phyloP scores from a whole-genome alignment of 208 protist species.

The Trypanosoma lewisi region DNA sequence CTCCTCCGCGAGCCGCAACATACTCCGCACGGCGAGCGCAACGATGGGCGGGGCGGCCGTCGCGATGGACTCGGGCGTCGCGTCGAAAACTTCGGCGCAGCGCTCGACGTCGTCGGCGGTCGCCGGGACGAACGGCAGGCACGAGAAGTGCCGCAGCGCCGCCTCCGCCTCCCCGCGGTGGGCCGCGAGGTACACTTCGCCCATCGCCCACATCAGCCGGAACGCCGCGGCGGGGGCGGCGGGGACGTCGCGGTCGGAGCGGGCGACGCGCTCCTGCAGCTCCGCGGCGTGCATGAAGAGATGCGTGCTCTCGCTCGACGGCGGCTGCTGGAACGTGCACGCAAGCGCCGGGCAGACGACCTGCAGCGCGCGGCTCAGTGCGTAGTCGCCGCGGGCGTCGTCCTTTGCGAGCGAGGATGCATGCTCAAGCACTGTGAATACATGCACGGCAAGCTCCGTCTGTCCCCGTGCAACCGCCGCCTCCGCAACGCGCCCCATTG shows the following conservation, averaged over 20 bases:
- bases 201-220: slow-evolving; percentile 48
- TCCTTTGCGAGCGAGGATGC: slow-evolving; percentile 34
- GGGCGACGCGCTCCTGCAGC: slow-evolving; percentile 32
- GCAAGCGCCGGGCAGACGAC: slow-evolving; percentile 56
- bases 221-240: slow-evolving; percentile 18
- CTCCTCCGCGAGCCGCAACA: slow-evolving; percentile 25
- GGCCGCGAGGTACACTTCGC: slow-evolving; percentile 46
- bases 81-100: slow-evolving; percentile 30
- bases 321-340: slow-evolving; percentile 57
- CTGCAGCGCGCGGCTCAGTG: slow-evolving; percentile 54
- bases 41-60: slow-evolving; percentile 37
- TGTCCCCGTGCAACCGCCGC: slow-evolving; percentile 43
- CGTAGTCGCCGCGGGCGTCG: slow-evolving; percentile 20
- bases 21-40: slow-evolving; percentile 28
- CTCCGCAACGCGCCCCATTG: slow-evolving; percentile 57
- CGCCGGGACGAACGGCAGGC: slow-evolving; percentile 60
- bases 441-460: slow-evolving; percentile 49
- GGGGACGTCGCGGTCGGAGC: slow-evolving; percentile 6
- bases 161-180: slow-evolving; percentile 36
- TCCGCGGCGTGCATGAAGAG: slow-evolving; percentile 42
- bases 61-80: slow-evolving; percentile 23
- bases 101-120: slow-evolving; percentile 19
- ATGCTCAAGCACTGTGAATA: slow-evolving; percentile 40
- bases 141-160: slow-evolving; percentile 43
- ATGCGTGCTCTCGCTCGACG: slow-evolving; percentile 31